phyloP scores from a whole-genome alignment of 768 basidiomycete genomes.

The Sporobolomyces phaffii region DNA sequence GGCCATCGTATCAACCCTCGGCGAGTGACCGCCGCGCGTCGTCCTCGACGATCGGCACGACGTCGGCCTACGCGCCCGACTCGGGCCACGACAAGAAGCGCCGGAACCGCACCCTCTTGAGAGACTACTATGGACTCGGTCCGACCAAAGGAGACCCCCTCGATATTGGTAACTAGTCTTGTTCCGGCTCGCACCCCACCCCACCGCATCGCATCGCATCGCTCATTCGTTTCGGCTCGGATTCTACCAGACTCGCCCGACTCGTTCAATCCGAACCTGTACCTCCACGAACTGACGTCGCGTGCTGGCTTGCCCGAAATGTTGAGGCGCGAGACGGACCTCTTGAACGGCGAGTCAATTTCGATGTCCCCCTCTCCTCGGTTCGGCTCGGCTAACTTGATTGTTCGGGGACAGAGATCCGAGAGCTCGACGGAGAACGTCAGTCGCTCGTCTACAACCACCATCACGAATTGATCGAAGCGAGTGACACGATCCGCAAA shows the following conservation, averaged over 20 bases:
- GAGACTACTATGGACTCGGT: constrained; percentile 81
- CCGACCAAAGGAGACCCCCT: constrained; percentile 67
- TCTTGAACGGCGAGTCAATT: constrained; percentile 60
- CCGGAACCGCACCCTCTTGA: constrained; percentile 66
- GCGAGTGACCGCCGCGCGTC: too few relatives aligned
- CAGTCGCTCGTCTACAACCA: constrained; percentile 92
- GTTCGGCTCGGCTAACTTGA: too few relatives aligned
- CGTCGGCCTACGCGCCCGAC: background rate
- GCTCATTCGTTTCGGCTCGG: too few relatives aligned
- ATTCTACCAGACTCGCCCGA: constrained; percentile 23
- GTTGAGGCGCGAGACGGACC: constrained; percentile 73
- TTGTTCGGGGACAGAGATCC: too few relatives aligned
- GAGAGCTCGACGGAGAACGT: constrained; percentile 75
- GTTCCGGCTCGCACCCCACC: too few relatives aligned
- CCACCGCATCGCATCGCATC: too few relatives aligned
- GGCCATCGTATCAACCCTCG: too few relatives aligned
- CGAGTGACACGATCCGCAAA: constrained; percentile 81
- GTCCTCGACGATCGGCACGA: background rate
- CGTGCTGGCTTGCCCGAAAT: constrained; percentile 47
- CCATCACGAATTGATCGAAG: constrained; percentile 89
- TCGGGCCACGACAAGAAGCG: constrained; percentile 47
- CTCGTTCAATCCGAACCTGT: constrained; percentile 2
- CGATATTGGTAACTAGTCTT: too few relatives aligned
- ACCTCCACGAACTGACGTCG: constrained; percentile 2
- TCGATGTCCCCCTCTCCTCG: background rate